phyloP scores from a whole-genome alignment of 495 filamentous ascomycete species.

The Trichoderma orchidacearum region DNA sequence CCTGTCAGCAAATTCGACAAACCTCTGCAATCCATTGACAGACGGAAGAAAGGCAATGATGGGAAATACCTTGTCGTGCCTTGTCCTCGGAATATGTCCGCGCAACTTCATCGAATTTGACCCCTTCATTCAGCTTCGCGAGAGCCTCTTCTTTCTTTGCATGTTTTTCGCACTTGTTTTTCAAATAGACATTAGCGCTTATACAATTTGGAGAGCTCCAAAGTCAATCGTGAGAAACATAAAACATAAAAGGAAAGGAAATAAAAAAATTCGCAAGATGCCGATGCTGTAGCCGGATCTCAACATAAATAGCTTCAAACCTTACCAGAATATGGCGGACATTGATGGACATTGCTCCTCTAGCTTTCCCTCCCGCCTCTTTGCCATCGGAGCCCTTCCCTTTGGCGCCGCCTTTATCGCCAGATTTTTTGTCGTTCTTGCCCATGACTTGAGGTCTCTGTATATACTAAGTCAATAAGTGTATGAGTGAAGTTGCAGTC shows the following conservation, averaged over 20 bases:
- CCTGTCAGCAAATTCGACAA: background rate
- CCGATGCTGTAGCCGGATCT: background rate
- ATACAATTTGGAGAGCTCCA: too few relatives aligned
- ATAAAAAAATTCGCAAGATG: background rate
- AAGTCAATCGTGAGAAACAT: too few relatives aligned
- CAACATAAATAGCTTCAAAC: background rate
- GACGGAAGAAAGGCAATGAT: background rate
- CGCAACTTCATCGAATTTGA: constrained; percentile 83
- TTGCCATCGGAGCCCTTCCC: constrained; percentile 36
- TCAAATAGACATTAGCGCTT: too few relatives aligned
- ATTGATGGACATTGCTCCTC: constrained; percentile 68
- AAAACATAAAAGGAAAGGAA: background rate
- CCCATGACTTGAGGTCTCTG: constrained; percentile 4
- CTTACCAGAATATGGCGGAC: constrained; percentile 77
- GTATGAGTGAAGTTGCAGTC: background rate
- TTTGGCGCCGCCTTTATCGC: constrained; percentile 33
- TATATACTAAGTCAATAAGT: background rate
- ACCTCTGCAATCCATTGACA: background rate
- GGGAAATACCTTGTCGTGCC: constrained; percentile 58
- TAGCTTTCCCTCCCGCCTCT: constrained; percentile 35
- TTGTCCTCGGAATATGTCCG: constrained; percentile 82
- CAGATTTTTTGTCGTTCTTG: constrained; percentile 19
- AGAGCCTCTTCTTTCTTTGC: constrained; percentile 79
- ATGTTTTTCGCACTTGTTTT: constrained; percentile 90
- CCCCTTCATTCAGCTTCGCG: constrained; percentile 58